Evolutionary conservation across 208 protist species (phyloP).

Genomic region (Naegleria fowleri): DNA sequence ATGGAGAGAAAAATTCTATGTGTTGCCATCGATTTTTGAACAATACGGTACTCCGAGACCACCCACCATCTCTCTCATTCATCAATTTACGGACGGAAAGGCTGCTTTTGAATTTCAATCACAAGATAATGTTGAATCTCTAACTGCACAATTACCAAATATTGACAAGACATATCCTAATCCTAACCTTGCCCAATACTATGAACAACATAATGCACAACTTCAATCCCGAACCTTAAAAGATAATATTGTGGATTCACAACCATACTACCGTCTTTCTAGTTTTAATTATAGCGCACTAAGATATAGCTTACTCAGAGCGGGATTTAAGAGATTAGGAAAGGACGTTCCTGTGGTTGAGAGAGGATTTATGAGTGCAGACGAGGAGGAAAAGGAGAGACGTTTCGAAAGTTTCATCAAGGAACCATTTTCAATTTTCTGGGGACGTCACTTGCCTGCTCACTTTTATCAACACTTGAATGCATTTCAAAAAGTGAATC

Average conservation of each 20-base stretch:
- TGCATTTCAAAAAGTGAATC: constrained; percentile 20
- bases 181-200: not conserved
- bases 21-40: not conserved
- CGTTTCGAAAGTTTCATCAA: not conserved
- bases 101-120: not conserved
- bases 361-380: too few species aligned
- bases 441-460: not conserved
- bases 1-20: not conserved
- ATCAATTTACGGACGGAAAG: not conserved
- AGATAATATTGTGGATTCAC: not conserved
- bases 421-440: not conserved
- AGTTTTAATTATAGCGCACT: not conserved
- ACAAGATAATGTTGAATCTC: too few species aligned
- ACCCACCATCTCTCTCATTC: not conserved
- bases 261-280: not conserved
- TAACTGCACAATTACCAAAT: not conserved
- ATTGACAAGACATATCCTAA: not conserved
- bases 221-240: not conserved
- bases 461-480: not conserved
- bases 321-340: constrained; percentile 6
- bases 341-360: not conserved
- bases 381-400: not conserved
- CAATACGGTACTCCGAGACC: not conserved
- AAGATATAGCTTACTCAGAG: not conserved
- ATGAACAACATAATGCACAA: not conserved